Evolutionary conservation across 345 rosid species (phyloP).

Genomic region (Eutrema yunnanense): DNA sequence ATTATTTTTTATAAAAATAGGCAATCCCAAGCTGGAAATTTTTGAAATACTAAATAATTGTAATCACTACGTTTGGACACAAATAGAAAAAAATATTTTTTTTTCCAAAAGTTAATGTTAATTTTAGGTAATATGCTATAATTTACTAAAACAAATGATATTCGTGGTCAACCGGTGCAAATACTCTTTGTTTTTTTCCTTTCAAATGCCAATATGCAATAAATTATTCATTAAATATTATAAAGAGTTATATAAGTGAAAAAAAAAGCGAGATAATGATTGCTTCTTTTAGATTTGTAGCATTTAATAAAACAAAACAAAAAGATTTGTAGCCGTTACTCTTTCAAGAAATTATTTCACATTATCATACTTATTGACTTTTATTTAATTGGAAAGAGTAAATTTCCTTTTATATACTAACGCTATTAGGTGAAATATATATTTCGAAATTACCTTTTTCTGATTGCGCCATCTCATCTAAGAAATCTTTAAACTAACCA

Average conservation of each 20-base stretch:
- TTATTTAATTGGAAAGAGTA: neutral
- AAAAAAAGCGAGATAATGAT: neutral
- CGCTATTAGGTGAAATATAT: neutral
- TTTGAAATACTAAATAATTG: neutral
- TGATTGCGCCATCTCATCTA: neutral
- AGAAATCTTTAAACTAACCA: neutral
- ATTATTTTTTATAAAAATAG: no score
- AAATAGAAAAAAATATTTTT: no score
- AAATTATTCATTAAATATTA: neutral
- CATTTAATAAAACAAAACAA: no score
- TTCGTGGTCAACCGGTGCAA: no score
- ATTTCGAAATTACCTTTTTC: neutral
- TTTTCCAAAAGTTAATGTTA: no score
- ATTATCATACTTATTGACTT: neutral
- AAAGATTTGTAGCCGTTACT: neutral
- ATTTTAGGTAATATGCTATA: neutral
- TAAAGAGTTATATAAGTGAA: neutral
- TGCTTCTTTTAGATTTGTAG: neutral
- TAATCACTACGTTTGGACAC: neutral
- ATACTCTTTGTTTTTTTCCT: neutral
- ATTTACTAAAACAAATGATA: neutral
- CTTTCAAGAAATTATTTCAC: neutral
- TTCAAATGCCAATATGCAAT: neutral
- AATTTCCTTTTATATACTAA: neutral
- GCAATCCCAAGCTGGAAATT: no score